phyloP scores from a whole-genome alignment of 2,329 filamentous ascomycete species.

The Aspergillus sp. region DNA sequence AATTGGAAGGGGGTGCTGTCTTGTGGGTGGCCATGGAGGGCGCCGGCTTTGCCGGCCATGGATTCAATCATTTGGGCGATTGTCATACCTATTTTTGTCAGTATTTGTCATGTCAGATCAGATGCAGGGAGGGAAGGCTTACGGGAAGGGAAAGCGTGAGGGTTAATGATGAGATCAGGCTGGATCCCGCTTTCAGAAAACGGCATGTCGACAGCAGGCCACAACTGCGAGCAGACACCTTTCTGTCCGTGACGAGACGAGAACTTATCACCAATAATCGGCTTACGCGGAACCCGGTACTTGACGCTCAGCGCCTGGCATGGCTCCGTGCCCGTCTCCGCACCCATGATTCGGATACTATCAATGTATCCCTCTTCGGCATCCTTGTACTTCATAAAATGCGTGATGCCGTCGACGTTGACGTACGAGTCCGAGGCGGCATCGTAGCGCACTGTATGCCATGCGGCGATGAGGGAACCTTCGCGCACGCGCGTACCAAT shows the following conservation, averaged over 20 bases:
- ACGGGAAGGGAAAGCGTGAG: conserved; percentile 96
- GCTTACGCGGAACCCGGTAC: conserved; percentile 80
- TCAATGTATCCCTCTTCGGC: conserved; percentile 81
- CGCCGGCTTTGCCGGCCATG: conserved; percentile 87
- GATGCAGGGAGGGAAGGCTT: conserved; percentile 7
- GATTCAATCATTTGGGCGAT: conserved; percentile 99
- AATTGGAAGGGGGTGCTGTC: conserved; percentile 95
- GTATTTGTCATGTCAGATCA: too few species aligned
- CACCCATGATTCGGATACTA: conserved; percentile 83
- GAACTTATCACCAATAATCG: conserved; percentile 97
- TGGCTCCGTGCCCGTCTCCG: conserved; percentile 73
- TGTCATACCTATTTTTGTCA: conserved; percentile 60
- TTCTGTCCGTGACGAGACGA: conserved; percentile 98
- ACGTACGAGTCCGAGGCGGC: conserved; percentile 63
- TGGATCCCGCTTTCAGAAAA: conserved; percentile 96
- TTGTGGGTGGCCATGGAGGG: conserved; percentile 90
- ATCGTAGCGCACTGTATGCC: conserved; percentile 78
- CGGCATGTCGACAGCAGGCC: conserved; percentile 89
- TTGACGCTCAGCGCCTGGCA: conserved; percentile 88
- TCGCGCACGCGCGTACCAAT: conserved; percentile 71
- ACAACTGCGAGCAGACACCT: conserved; percentile 93
- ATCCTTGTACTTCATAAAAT: conserved; percentile 93
- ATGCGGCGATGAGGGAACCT: conserved; percentile 80
- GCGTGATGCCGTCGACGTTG: conserved; percentile 78
- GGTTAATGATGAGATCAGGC: conserved; percentile 97